Base-by-base conservation (phyloP, 176 grass and related monocot species). In the Phoenix roebelenii region DNA sequence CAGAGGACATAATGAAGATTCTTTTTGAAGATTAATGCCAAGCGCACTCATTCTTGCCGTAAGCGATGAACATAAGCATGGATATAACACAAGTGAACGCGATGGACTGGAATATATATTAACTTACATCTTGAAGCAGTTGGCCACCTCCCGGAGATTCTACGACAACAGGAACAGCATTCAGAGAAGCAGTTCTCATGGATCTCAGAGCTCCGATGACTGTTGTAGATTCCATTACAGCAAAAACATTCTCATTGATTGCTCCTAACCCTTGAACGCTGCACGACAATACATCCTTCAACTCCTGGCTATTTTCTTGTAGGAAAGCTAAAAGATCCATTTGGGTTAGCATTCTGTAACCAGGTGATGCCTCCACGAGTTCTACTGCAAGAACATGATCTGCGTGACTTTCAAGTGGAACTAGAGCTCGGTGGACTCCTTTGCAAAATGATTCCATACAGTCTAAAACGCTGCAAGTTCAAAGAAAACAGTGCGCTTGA, bases 391-490 rank as follows among this genome's bases (percentile, higher is more conserved):
- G 60, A 7, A 63, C 72, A 58, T 71, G 72, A 25, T 82, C 75
- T 28, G 65, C 23, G 65, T 71, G 73, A 69, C 86, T 95, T 79
- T 90, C 83, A 0, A 95, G 58, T 12, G 91, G 91, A 80, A 95
- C 86, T 67, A 87, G 55, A 59, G 86, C 80, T 3, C 91, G 86
- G 68, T 90, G 91, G 50, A 90, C 86, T 18, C 91, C 86, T 68
- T 90, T 90, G 74, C 86, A 82, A 58, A 95, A 87, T 17, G 83
- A 75, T 82, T 95, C 86, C 91, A 95, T 87, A 72, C 86, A 95
- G 24, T 95, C 91, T 62, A 95, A 68, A 52, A 95, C 49, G 57
- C 90, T 95, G 77, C 24, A 67, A 18, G 44, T 25, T 7, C 22
- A 25, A 59, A 1, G 15, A 25, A 25, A 25, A 59, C 25, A 15